phyloP scores from a whole-genome alignment of 345 rosid genomes.

The Kernera saxatilis region DNA sequence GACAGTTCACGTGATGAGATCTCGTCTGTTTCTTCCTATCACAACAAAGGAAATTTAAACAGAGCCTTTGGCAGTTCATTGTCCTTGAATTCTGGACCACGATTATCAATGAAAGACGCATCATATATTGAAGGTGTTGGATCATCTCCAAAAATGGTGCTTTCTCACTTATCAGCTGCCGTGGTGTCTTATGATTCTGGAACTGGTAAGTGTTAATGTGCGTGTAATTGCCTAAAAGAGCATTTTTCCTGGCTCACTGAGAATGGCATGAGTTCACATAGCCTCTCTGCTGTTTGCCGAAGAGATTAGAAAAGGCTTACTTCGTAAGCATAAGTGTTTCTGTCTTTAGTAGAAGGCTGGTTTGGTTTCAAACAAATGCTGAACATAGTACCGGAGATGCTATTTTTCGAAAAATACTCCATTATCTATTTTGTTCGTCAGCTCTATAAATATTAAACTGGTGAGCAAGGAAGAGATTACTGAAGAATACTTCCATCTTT shows the following conservation, averaged over 20 bases:
- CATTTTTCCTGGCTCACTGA: not conserved
- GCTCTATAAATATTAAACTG: conserved; percentile 4
- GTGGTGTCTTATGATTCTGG: conserved; percentile 58
- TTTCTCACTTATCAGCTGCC: conserved; percentile 61
- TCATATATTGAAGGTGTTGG: conserved; percentile 45
- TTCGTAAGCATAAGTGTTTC: not conserved
- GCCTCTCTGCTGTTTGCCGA: not conserved
- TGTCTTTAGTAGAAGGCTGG: conserved; percentile 1
- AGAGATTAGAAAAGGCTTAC: not conserved
- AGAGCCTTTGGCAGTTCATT: conserved; percentile 71
- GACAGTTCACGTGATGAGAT: conserved; percentile 92
- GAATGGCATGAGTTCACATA: conserved; percentile 6
- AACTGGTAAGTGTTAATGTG: conserved; percentile 40
- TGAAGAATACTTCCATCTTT: conserved; percentile 9
- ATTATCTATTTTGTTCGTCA: not conserved
- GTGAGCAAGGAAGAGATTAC: conserved; percentile 6
- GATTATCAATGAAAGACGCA: conserved; percentile 59
- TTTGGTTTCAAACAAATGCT: not conserved
- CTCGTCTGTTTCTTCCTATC: conserved; percentile 81
- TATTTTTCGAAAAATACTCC: not conserved
- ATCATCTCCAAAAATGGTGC: conserved; percentile 52
- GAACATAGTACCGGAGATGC: not conserved
- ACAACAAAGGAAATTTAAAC: conserved; percentile 51
- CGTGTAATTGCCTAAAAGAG: not conserved
- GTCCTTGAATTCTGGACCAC: conserved; percentile 62